Evolutionary conservation across 306 rosid species (phyloP).

Genomic region (Quercus ilex): DNA sequence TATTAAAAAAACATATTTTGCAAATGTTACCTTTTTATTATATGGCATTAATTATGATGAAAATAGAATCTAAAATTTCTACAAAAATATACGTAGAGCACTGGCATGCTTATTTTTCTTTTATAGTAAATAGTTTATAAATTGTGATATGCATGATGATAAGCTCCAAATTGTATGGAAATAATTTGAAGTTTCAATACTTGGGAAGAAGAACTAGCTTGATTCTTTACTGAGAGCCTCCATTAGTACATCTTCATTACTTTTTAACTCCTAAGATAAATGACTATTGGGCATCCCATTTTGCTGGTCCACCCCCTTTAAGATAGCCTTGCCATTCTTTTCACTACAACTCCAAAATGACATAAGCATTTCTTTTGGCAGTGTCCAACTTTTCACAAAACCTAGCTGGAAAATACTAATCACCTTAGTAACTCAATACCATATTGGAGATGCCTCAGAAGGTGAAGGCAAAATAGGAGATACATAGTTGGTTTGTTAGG

Average conservation of each 20-base stretch:
- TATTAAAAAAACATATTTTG: not conserved
- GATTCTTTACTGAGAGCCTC: not conserved
- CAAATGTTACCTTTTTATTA: not conserved
- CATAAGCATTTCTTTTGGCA: not conserved
- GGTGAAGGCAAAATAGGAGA: not conserved
- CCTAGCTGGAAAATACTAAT: not conserved
- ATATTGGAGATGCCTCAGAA: not conserved
- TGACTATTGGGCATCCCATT: not conserved
- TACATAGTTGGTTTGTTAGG: conserved; percentile 4
- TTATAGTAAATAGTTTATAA: not conserved
- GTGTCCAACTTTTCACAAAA: not conserved
- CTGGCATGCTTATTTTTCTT: not conserved
- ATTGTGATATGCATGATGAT: not conserved
- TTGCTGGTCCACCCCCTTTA: not conserved
- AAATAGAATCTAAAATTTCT: no score
- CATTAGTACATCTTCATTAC: not conserved
- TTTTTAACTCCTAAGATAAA: not conserved
- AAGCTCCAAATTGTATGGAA: not conserved
- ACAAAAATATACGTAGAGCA: not conserved
- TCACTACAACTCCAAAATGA: not conserved
- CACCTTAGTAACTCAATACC: not conserved
- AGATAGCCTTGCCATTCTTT: not conserved
- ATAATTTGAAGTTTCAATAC: not conserved
- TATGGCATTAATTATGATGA: not conserved
- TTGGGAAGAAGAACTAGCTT: not conserved